phyloP scores from a whole-genome alignment of 768 basidiomycete genomes.

The Kwoniella botswanensis region DNA sequence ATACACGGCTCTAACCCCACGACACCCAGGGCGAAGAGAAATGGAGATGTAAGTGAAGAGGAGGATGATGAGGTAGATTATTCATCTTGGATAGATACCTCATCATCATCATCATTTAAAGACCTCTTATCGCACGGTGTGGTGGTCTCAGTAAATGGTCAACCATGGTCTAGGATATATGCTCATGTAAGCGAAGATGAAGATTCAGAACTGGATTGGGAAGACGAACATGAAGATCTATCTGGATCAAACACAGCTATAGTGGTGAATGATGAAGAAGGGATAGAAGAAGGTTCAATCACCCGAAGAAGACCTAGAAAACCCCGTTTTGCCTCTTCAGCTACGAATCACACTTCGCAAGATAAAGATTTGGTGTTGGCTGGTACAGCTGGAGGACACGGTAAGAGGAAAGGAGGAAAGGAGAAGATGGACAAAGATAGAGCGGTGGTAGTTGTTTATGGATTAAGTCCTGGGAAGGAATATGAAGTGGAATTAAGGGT shows the following conservation, averaged over 20 bases:
- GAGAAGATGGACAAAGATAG: slow-evolving; percentile 66
- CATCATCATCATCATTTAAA: slow-evolving; percentile 43
- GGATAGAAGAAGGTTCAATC: slow-evolving; percentile 33
- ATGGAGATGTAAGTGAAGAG: slow-evolving; percentile 12
- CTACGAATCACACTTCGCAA: slow-evolving; percentile 17
- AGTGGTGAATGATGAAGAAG: slow-evolving; percentile 32
- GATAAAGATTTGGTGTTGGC: slow-evolving; percentile 17
- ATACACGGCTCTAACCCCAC: background rate
- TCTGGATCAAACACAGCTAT: slow-evolving; percentile 16
- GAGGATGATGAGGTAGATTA: slow-evolving; percentile 19
- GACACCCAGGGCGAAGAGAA: slow-evolving; percentile 9
- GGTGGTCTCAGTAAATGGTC: slow-evolving; percentile 56
- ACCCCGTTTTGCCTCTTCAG: slow-evolving; percentile 37
- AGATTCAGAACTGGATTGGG: slow-evolving; percentile 24
- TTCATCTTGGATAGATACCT: slow-evolving; percentile 15
- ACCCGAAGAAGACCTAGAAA: slow-evolving; percentile 40
- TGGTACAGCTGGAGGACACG: background rate
- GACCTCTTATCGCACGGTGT: slow-evolving; percentile 57
- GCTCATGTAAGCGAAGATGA: slow-evolving; percentile 52
- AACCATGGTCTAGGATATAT: slow-evolving; percentile 56
- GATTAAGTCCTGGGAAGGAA: slow-evolving; percentile 82
- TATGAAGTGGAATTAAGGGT: slow-evolving; percentile 87
- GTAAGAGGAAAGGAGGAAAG: slow-evolving; percentile 22
- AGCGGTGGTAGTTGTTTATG: slow-evolving; percentile 88
- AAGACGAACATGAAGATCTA: slow-evolving; percentile 26